phyloP scores from a whole-genome alignment of 305 asterid genomes.

The Fraxinus dipetala region DNA sequence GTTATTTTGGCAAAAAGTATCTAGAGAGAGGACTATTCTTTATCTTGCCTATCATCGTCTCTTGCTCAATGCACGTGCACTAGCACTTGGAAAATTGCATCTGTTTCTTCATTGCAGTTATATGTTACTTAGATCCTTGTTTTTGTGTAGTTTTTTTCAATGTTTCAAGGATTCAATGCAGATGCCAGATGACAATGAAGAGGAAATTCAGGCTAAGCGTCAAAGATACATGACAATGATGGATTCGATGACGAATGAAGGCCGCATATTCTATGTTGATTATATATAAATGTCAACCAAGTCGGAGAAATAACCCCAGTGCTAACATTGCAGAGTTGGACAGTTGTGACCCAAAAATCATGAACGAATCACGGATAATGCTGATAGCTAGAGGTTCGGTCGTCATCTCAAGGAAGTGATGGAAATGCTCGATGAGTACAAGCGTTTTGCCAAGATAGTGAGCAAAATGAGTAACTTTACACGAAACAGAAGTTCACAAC shows the following conservation, averaged over 20 bases:
- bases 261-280: slow-evolving; percentile 13
- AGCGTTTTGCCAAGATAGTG: slow-evolving; percentile 72
- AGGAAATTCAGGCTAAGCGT: slow-evolving; percentile 83
- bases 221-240: slow-evolving; percentile 94
- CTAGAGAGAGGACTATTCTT: background rate
- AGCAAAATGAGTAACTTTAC: slow-evolving; percentile 87
- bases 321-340: slow-evolving; percentile 64
- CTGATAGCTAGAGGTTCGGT: slow-evolving; percentile 82
- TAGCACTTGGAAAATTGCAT: background rate
- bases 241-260: slow-evolving; percentile 97
- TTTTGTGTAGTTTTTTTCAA: slow-evolving; percentile 65
- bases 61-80: background rate
- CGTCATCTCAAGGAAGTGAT: slow-evolving; percentile 70
- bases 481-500: slow-evolving; percentile 78
- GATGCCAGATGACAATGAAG: slow-evolving; percentile 95
- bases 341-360: slow-evolving; percentile 76
- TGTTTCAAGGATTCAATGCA: slow-evolving; percentile 83
- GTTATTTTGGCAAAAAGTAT: slow-evolving; percentile 1
- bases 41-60: background rate
- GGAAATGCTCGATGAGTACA: slow-evolving; percentile 96
- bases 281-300: too few relatives aligned
- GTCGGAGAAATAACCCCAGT: background rate
- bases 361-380: slow-evolving; percentile 74
- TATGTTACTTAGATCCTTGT: slow-evolving; percentile 4
- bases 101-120: slow-evolving; percentile 4